Conservation (phyloP, 1,284 basidiomycete genomes). For the Mycocalia duriaeana region DNA sequence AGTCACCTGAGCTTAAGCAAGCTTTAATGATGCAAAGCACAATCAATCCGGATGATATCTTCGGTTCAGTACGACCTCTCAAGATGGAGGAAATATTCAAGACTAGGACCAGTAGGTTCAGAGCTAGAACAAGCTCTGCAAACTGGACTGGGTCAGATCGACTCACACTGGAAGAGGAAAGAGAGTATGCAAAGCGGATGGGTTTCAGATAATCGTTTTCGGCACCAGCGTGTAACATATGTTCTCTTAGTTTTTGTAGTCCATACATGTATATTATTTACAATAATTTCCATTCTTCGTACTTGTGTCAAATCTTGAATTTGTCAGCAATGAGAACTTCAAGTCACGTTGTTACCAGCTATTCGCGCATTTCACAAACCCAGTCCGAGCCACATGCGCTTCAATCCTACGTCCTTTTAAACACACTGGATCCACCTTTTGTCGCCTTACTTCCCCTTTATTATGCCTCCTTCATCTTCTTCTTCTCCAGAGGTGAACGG, state of each 20-base stretch:
- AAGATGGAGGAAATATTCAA: conserved; percentile 85
- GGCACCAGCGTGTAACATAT: no score
- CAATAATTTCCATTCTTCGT: no score
- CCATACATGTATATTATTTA: no score
- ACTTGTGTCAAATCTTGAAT: no score
- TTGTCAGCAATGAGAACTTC: no score
- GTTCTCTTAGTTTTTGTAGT: no score
- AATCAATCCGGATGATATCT: conserved; percentile 89
- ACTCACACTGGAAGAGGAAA: conserved; percentile 78
- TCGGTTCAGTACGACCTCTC: conserved; percentile 80
- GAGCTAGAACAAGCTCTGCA: conserved; percentile 85
- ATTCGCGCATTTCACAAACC: no score
- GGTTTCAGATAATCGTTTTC: conserved; percentile 54
- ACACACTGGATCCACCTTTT: no score
- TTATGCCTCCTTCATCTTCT: conserved; percentile 51
- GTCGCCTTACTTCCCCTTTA: conserved; percentile 21
- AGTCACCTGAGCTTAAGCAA: conserved; percentile 78
- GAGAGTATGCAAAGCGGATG: conserved; percentile 86
- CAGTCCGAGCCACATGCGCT: no score
- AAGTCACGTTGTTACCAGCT: no score
- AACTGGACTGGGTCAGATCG: conserved; percentile 89
- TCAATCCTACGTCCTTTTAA: no score
- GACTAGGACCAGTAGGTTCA: conserved; percentile 71
- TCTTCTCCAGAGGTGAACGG: conserved; percentile 70
- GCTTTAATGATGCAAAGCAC: conserved; percentile 77